phyloP scores from a whole-genome alignment of 2,329 filamentous ascomycete species.

The Exophiala sp. region DNA sequence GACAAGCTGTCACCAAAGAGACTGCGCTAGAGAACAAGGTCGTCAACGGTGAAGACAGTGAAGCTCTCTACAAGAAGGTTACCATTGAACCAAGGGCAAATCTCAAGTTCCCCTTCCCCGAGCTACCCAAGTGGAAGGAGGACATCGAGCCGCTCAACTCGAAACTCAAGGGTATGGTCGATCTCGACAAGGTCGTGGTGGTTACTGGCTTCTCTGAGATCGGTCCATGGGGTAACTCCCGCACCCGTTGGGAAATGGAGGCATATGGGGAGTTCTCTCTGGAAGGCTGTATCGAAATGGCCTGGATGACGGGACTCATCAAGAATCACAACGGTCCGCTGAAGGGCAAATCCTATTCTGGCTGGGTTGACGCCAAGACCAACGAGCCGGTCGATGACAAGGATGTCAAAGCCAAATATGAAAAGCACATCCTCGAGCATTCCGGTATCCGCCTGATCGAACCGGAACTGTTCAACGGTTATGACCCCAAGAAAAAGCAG shows the following conservation, averaged over 20 bases:
- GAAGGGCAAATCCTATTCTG: conserved; percentile 93
- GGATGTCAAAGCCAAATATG: conserved; percentile 95
- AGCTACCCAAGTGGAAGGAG: conserved; percentile 81
- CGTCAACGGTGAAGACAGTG: conserved; percentile 87
- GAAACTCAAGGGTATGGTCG: conserved; percentile 93
- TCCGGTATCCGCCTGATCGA: conserved; percentile 96
- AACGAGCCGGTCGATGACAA: conserved; percentile 96
- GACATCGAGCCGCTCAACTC: conserved; percentile 85
- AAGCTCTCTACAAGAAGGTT: conserved; percentile 91
- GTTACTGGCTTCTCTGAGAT: conserved; percentile 95
- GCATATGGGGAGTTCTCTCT: conserved; percentile 93
- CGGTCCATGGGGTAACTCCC: conserved; percentile 98
- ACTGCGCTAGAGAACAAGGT: conserved; percentile 95
- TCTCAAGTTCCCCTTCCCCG: conserved; percentile 94
- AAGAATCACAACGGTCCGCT: conserved; percentile 95
- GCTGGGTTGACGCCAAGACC: conserved; percentile 90
- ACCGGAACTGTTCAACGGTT: conserved; percentile 91
- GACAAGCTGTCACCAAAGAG: conserved; percentile 90
- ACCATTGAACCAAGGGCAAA: conserved; percentile 90
- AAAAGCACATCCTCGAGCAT: conserved; percentile 93
- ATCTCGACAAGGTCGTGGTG: conserved; percentile 95
- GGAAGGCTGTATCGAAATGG: conserved; percentile 98
- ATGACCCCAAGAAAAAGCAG: conserved; percentile 98
- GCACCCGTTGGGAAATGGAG: conserved; percentile 99
- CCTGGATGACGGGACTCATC: conserved; percentile 99